Conservation (phyloP, 306 rosid genomes). For the Cicer bijugum region DNA sequence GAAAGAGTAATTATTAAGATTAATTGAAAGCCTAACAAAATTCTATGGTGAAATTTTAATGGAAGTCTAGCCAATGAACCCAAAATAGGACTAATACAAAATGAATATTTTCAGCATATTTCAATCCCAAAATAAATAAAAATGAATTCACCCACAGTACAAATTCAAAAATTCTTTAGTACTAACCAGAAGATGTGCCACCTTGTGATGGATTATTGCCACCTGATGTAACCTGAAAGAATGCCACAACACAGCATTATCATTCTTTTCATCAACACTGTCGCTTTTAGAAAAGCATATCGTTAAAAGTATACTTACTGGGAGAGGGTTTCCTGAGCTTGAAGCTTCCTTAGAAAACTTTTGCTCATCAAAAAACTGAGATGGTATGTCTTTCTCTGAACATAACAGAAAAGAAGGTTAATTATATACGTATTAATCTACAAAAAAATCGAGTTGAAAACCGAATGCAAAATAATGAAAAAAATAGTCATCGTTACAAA, state of each 20-base stretch:
- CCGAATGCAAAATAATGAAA: conserved; percentile 29
- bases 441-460: conserved; percentile 10
- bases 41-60: conserved; percentile 1
- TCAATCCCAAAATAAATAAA: background rate
- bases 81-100: conserved; percentile 28
- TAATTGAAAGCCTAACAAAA: conserved; percentile 8
- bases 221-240: conserved; percentile 63
- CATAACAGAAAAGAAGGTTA: conserved; percentile 37
- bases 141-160: background rate
- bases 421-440: conserved; percentile 14
- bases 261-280: conserved; percentile 19
- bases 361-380: conserved; percentile 69
- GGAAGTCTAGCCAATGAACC: conserved; percentile 25
- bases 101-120: background rate
- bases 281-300: conserved; percentile 12
- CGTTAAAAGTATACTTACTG: conserved; percentile 54
- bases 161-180: conserved; percentile 26
- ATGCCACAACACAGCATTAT: background rate
- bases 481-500: background rate
- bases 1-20: background rate
- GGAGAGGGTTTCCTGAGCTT: conserved; percentile 59
- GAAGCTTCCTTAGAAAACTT: conserved; percentile 67
- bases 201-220: conserved; percentile 55
- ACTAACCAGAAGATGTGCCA: conserved; percentile 75
- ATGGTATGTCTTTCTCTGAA: conserved; percentile 89